Base-by-base conservation (phyloP, 176 grass and related monocot genomes). In the Oryza meridionalis region DNA sequence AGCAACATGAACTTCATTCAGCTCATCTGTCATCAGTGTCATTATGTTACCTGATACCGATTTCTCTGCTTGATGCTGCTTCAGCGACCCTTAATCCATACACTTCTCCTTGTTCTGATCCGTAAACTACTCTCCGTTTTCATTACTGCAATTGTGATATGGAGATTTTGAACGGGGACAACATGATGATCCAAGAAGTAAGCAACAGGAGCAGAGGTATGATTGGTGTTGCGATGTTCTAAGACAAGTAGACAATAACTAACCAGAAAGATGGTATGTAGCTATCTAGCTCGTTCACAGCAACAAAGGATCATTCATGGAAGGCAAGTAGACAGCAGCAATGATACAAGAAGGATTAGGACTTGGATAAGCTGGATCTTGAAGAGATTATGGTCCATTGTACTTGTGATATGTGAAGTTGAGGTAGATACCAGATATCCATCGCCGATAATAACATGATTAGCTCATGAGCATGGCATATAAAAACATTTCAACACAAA, bases 21-120 rank as follows among this genome's bases (percentile, higher is more conserved):
- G 49, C 5, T 70, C 38, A 10, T 63, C 64, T 22, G 38, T 50
- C 49, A n/a, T 76, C 82, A 27, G 29, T 11, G 11, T 80, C 38
- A 25, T 58, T 49, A 58, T 9, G 70, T n/a, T 58, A 55, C 69
- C 47, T 7, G 40, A 80, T 70, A 64, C 22, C 21, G 79, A 66
- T 49, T 25, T 42, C 73, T 42, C 73, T 42, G 67, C 9, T 22
- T 24, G 65, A 58, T 69, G 5, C 43, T 15, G 55, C 25, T 38
- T 61, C 4, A 11, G 16, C 43, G n/a, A 4, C 3, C 77, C 15
- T 79, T 44, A 14, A 72, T 72, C 70, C 43, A 27, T 27, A 47
- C 13, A 26, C 14, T 4, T 72, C 40, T 43, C 12, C 46, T 47
- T 16, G 70, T 26, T 73, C 1, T 50, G 77, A 67, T 53, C 19